Evolutionary conservation across 345 rosid genomes (phyloP).

Genomic region (Populus deltoides): DNA sequence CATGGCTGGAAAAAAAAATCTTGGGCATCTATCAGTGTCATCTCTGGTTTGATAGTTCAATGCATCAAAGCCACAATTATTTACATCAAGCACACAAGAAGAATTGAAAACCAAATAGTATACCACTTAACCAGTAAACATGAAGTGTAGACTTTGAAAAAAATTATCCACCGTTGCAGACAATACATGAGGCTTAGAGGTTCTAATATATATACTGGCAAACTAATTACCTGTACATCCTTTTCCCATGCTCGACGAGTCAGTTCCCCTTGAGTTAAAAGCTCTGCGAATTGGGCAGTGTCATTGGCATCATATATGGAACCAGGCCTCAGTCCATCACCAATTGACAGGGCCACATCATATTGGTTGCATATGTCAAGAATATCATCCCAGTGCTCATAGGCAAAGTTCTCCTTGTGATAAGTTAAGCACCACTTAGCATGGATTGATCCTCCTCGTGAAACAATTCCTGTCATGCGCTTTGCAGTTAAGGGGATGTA

Average conservation of each 20-base stretch:
- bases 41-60: neutral
- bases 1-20: neutral
- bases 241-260: conserved; percentile 98
- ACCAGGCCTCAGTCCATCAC: conserved; percentile 96
- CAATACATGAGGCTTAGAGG: neutral
- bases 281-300: conserved; percentile 98
- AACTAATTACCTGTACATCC: conserved; percentile 78
- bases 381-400: conserved; percentile 98
- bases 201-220: neutral
- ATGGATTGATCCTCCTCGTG: conserved; percentile 96
- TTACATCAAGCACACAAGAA: neutral
- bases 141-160: neutral
- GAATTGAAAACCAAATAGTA: neutral
- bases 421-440: conserved; percentile 98
- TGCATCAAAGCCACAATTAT: neutral
- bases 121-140: neutral
- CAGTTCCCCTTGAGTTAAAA: conserved; percentile 94
- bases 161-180: neutral
- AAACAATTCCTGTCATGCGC: conserved; percentile 96
- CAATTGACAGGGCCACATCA: conserved; percentile 91
- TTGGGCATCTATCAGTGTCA: neutral
- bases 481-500: conserved; percentile 92
- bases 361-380: conserved; percentile 94
- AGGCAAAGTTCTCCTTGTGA: conserved; percentile 96
- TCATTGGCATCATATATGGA: conserved; percentile 99